Percentiles rank a stretch among this genome's conserved stretches.
These are phyloP conservation scores for Penicillium sp. DNA, from an alignment of 2,329 filamentous ascomycete genomes.

Conservation along the genomic window DNA sequence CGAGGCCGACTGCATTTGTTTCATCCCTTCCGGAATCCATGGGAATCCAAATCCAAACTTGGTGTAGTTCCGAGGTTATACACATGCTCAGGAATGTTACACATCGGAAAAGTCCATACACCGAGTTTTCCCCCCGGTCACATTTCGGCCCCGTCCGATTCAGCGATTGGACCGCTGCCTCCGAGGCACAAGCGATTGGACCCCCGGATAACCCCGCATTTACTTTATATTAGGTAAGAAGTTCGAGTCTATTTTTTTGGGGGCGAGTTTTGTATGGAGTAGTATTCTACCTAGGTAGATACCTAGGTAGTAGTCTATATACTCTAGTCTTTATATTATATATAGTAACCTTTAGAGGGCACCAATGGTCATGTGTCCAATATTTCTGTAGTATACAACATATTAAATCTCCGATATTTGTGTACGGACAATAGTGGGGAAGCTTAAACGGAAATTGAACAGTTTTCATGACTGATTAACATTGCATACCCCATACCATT, in stretches of 20 bases:
- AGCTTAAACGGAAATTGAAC: constrained; percentile 20
- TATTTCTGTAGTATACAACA: not conserved
- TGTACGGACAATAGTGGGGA: constrained; percentile 9
- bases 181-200: constrained; percentile 23
- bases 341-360: not conserved
- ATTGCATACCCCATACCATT: not conserved
- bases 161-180: constrained; percentile 21
- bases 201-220: constrained; percentile 30
- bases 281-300: not conserved
- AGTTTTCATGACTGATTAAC: not conserved
- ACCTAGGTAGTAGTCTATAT: too few species aligned
- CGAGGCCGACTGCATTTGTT: constrained; percentile 11
- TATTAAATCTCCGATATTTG: not conserved
- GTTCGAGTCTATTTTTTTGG: not conserved
- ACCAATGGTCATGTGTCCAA: constrained; percentile 3
- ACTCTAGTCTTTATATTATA: not conserved
- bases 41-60: not conserved
- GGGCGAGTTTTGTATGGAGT: not conserved
- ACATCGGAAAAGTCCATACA: constrained; percentile 19
- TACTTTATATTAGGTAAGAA: constrained; percentile 22
- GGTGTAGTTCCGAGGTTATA: constrained; percentile 7
- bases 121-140: constrained; percentile 16
- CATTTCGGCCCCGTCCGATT: constrained; percentile 21
- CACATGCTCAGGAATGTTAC: constrained; percentile 3
- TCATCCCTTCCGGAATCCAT: constrained; percentile 1